These are phyloP conservation scores for Diaporthe sp. DNA, from an alignment of 2,329 filamentous ascomycete genomes.

Conservation along the genomic window DNA sequence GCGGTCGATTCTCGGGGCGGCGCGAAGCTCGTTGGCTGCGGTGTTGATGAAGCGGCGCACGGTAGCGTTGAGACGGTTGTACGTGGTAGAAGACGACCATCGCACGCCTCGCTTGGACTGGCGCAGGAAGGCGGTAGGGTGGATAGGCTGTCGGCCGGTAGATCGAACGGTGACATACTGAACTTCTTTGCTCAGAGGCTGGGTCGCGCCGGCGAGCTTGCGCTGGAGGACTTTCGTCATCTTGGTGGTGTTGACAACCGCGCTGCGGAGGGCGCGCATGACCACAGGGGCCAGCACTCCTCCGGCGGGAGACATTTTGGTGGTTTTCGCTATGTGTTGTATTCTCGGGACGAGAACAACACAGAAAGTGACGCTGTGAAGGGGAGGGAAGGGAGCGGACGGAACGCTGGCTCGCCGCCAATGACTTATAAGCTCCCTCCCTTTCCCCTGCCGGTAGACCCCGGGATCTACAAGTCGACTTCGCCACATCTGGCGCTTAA, in stretches of 20 bases:
- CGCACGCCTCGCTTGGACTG: conserved; percentile 61
- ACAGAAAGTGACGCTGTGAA: conserved; percentile 5
- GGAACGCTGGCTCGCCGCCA: not conserved
- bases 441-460: not conserved
- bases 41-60: conserved; percentile 66
- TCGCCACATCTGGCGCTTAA: conserved; percentile 25
- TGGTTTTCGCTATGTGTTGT: conserved; percentile 40
- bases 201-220: conserved; percentile 60
- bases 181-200: conserved; percentile 59
- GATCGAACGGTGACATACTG: conserved; percentile 60
- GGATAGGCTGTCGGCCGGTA: conserved; percentile 63
- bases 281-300: conserved; percentile 69
- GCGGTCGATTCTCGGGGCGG: conserved; percentile 58
- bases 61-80: conserved; percentile 57
- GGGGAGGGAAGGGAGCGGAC: conserved; percentile 4
- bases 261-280: conserved; percentile 66
- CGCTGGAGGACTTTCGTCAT: conserved; percentile 64
- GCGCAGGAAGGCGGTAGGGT: conserved; percentile 62
- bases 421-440: conserved; percentile 33
- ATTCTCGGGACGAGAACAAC: conserved; percentile 32
- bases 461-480: conserved; percentile 20
- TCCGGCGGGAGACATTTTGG: conserved; percentile 67
- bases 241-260: conserved; percentile 56
- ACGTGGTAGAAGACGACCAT: conserved; percentile 62
- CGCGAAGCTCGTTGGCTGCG: conserved; percentile 49